Evolutionary conservation across 2,329 filamentous ascomycete species (phyloP), one percentile per base, ranked within the genome.

Genomic region (Albifimbria verrucaria): DNA sequence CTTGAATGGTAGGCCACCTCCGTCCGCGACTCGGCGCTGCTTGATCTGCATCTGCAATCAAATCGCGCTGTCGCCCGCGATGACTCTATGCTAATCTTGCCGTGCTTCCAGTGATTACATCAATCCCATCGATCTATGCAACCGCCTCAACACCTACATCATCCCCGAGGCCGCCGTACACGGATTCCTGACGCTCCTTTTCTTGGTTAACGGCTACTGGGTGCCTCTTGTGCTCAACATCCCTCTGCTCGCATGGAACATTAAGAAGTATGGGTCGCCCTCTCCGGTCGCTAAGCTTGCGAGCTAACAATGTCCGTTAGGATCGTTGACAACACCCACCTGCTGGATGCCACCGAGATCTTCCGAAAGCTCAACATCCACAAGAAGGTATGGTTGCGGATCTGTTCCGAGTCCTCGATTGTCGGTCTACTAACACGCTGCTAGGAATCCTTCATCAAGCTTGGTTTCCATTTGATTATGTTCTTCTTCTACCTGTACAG

Each of bases 401-500:
- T n/a, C n/a, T n/a, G n/a, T n/a, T n/a, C 43, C 25, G 32, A 10
- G 12, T 45, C 21, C 6, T 47, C 47, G 45, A 39, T 26, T 15
- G 48, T 48, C 50, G 25, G 21, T 51, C 61, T 69, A 4, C 46
- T 48, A 61, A 71, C 55, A 25, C 2, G 17, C 55, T 59, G 51
- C 67, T 53, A 96, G 92, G 94, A 99, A 85, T 97, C 94, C 1
- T 99, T 99, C 74, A 87, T 94, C 79, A 99, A 99, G 80, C 90
- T 99, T 43, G 94, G 93, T 52, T 99, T 99, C 82, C 94, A 99
- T 75, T 81, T 99, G 56, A 74, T 99, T 77, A 97, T 99, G 92
- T 99, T 99, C 85, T 99, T 99, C 86, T 99, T 97, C 85, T 99
- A 99, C 78, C 88, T 99, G 53, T 96, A 96, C 84, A 95, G 90